phyloP scores from a whole-genome alignment of 306 rosid species.

The Sindora glabra region DNA sequence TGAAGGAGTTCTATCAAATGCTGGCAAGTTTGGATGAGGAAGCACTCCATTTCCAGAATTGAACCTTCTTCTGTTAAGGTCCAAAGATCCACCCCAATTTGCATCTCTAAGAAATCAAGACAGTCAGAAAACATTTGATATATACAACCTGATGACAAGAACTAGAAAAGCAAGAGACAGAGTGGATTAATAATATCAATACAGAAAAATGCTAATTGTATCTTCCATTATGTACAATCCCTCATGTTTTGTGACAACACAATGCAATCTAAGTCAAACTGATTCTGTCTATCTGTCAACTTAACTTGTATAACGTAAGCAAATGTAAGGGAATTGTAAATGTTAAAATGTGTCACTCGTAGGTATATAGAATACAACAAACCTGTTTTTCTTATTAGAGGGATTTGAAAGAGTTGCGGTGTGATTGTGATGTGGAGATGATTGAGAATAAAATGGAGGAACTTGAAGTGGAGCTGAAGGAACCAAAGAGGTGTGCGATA shows the following conservation, averaged over 20 bases:
- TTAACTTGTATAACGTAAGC: too few relatives aligned
- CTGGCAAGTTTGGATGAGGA: not conserved
- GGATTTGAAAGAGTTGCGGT: not conserved
- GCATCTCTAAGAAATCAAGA: not conserved
- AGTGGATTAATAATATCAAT: too few relatives aligned
- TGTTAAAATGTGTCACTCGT: not conserved
- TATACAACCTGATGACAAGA: too few relatives aligned
- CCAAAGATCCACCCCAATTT: not conserved
- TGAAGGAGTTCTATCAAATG: not conserved
- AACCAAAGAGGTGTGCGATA: not conserved
- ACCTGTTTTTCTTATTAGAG: not conserved
- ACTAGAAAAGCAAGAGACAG: too few relatives aligned
- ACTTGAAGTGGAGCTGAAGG: not conserved
- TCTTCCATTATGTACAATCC: too few relatives aligned
- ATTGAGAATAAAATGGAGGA: not conserved
- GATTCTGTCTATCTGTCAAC: too few relatives aligned
- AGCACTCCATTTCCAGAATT: not conserved
- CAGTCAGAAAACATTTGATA: not conserved
- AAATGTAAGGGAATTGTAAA: too few relatives aligned
- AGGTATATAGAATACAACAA: not conserved
- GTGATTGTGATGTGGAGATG: not conserved
- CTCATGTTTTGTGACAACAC: too few relatives aligned
- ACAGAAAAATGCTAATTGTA: too few relatives aligned
- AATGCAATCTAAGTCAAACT: too few relatives aligned
- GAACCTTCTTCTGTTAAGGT: not conserved